Conservation (phyloP, 2,329 filamentous ascomycete species). For the Ilyonectria mors-panacis region DNA sequence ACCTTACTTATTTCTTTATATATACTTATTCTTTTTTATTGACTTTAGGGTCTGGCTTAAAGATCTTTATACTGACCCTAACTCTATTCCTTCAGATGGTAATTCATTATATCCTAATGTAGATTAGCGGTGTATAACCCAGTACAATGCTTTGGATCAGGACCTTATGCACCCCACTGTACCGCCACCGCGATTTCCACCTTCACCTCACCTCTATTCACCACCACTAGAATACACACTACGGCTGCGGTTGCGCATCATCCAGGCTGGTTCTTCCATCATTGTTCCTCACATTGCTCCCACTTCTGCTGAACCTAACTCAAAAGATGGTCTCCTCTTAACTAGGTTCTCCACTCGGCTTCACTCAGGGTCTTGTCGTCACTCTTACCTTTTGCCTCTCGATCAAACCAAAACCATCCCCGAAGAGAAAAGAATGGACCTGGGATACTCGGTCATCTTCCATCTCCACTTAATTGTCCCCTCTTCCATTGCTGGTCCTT, state of each 20-base stretch:
- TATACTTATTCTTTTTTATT: too few species aligned
- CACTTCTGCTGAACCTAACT: conserved; percentile 29
- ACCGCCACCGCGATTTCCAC: conserved; percentile 1
- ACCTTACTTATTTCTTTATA: too few species aligned
- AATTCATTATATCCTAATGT: too few species aligned
- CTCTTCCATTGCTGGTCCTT: conserved; percentile 25
- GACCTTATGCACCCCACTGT: too few species aligned
- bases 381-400: neutral
- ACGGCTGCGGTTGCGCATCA: conserved; percentile 21
- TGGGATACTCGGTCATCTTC: conserved; percentile 23
- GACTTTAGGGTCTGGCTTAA: too few species aligned
- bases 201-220: conserved; percentile 14
- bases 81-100: too few species aligned
- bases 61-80: too few species aligned
- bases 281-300: conserved; percentile 21
- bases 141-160: too few species aligned
- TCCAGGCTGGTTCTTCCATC: conserved; percentile 25
- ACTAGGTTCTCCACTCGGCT: neutral
- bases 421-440: conserved; percentile 29
- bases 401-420: conserved; percentile 6
- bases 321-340: conserved; percentile 6
- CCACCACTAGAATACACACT: conserved; percentile 15
- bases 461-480: conserved; percentile 44
- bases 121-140: too few species aligned
- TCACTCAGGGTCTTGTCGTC: neutral